Percentiles rank a stretch among this genome's conserved stretches.
Evolutionary conservation across 2,329 filamentous ascomycete species (phyloP).

Genomic region (Epichloe aotearoae): DNA sequence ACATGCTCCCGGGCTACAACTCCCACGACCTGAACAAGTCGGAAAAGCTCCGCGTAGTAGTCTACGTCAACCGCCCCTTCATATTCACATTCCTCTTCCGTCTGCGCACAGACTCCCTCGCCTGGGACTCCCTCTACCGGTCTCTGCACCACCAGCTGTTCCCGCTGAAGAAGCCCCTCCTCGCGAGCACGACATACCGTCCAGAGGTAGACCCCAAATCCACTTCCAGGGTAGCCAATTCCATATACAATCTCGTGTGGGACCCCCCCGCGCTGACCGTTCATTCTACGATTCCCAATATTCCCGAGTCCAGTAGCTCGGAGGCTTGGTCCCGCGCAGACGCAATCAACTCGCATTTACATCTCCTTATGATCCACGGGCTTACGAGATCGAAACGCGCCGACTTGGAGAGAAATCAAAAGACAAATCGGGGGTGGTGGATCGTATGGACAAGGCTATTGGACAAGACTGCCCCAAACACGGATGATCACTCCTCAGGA

Average conservation of each 20-base stretch:
- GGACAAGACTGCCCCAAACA: constrained; percentile 18
- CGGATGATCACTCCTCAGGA: constrained; percentile 5
- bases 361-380: constrained; percentile 44
- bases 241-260: constrained; percentile 51
- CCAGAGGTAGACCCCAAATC: constrained; percentile 23
- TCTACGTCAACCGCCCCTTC: constrained; percentile 64
- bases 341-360: constrained; percentile 50
- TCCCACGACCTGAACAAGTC: constrained; percentile 39
- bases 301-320: constrained; percentile 3
- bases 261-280: constrained; percentile 29
- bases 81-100: constrained; percentile 64
- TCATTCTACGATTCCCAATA: constrained; percentile 4
- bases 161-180: constrained; percentile 43
- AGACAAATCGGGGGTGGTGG: constrained; percentile 58
- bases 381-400: constrained; percentile 27
- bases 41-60: constrained; percentile 50
- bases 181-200: constrained; percentile 43
- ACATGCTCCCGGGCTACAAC: constrained; percentile 18
- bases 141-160: constrained; percentile 47
- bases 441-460: constrained; percentile 50
- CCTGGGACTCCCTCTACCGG: constrained; percentile 42
- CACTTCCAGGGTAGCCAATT: constrained; percentile 13
- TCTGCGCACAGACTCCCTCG: constrained; percentile 42
- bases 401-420: constrained; percentile 48
- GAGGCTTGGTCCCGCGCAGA: constrained; percentile 45